Conservation (phyloP, 495 filamentous ascomycete genomes). For the Penicillium riverlandense region DNA sequence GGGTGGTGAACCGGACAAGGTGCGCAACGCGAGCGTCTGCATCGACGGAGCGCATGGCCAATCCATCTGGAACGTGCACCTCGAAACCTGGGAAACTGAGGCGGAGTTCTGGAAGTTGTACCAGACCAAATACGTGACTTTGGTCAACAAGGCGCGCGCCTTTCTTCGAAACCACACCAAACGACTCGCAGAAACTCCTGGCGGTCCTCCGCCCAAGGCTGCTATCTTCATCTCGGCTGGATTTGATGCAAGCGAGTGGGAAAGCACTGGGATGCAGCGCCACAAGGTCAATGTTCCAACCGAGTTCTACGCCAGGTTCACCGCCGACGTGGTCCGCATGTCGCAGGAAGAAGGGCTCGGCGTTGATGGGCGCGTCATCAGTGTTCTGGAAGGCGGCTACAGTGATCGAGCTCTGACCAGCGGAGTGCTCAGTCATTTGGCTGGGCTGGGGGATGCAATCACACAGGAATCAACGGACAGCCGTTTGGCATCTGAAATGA, state of each 20-base stretch:
- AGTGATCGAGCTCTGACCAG: slow-evolving; percentile 83
- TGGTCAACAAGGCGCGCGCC: slow-evolving; percentile 72
- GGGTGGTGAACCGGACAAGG: slow-evolving; percentile 77
- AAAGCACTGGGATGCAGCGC: slow-evolving; percentile 85
- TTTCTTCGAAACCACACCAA: slow-evolving; percentile 67
- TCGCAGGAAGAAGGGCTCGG: slow-evolving; percentile 72
- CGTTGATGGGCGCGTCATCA: slow-evolving; percentile 79
- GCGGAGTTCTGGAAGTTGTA: slow-evolving; percentile 87
- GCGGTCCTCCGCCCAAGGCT: slow-evolving; percentile 56
- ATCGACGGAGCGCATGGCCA: slow-evolving; percentile 89
- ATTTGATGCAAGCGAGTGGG: slow-evolving; percentile 95
- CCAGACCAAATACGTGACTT: slow-evolving; percentile 59
- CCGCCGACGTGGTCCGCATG: slow-evolving; percentile 71
- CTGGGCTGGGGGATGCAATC: slow-evolving; percentile 53
- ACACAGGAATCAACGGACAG: slow-evolving; percentile 3
- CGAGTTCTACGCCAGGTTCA: slow-evolving; percentile 89
- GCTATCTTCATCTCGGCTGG: slow-evolving; percentile 93
- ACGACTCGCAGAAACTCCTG: slow-evolving; percentile 45
- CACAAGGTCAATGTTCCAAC: slow-evolving; percentile 94
- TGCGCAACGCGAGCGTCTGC: slow-evolving; percentile 85
- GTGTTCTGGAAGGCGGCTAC: slow-evolving; percentile 92
- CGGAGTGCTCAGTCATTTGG: slow-evolving; percentile 81
- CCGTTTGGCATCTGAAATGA: slow-evolving; percentile 22
- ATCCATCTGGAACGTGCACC: slow-evolving; percentile 92
- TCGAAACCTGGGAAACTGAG: slow-evolving; percentile 75